These are phyloP conservation scores for Neurospora sp. DNA, from an alignment of 495 filamentous ascomycete genomes.

Conservation along the genomic window DNA sequence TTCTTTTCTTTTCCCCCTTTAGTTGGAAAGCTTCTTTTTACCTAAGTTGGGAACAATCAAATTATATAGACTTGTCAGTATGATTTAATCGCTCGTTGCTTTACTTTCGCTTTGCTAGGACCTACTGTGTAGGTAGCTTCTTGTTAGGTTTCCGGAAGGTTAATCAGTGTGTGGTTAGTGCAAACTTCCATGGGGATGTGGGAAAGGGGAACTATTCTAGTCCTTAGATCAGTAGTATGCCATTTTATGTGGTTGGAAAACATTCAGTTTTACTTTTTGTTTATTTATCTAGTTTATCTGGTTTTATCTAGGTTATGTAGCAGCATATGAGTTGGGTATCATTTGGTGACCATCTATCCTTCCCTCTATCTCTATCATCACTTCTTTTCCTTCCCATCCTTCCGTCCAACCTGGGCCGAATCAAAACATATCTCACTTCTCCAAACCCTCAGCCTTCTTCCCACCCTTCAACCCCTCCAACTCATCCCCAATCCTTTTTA, in stretches of 20 bases:
- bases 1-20: neutral
- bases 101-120: neutral
- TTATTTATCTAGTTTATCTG: neutral
- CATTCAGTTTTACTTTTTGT: neutral
- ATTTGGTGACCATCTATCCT: neutral
- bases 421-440: neutral
- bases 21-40: neutral
- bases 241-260: neutral
- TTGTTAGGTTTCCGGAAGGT: neutral
- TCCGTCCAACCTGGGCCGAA: neutral
- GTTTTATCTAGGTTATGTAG: neutral
- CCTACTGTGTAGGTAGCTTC: neutral
- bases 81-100: neutral
- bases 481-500: conserved; percentile 9
- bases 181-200: too few relatives aligned
- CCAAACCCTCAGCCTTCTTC: neutral
- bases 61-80: neutral
- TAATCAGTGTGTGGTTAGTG: neutral
- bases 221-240: neutral
- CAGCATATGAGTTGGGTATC: conserved; percentile 15
- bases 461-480: neutral
- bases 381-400: neutral
- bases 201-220: too few relatives aligned
- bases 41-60: too few relatives aligned
- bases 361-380: neutral